phyloP scores from a whole-genome alignment of 192 early-diverging fungal species.

The Allomyces macrogynus region DNA sequence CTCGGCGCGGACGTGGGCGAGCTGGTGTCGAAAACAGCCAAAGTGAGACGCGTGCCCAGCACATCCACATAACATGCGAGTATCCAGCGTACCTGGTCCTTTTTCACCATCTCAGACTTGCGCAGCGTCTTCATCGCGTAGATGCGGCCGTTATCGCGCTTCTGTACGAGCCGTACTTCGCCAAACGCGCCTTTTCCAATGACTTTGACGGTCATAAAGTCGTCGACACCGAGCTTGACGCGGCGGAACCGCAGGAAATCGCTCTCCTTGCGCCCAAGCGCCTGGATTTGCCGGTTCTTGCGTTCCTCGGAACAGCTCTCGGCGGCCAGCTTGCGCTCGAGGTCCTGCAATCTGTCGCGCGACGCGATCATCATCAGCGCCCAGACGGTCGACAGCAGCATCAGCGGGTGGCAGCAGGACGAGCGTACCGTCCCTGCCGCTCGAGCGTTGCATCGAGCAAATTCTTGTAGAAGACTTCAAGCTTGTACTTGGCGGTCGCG shows the following conservation, averaged over 20 bases:
- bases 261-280: conserved; percentile 70
- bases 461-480: conserved; percentile 84
- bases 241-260: conserved; percentile 82
- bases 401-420: neutral
- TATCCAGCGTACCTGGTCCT: conserved; percentile 46
- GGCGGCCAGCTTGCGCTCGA: conserved; percentile 48
- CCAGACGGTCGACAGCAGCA: neutral
- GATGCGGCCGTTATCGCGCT: conserved; percentile 87
- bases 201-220: conserved; percentile 90
- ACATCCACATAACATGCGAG: neutral
- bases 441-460: conserved; percentile 77
- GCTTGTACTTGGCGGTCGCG: conserved; percentile 67
- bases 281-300: conserved; percentile 59
- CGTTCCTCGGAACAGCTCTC: conserved; percentile 73
- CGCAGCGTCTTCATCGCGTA: conserved; percentile 95
- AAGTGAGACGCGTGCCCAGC: neutral
- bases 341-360: conserved; percentile 21
- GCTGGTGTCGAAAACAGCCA: conserved; percentile 14
- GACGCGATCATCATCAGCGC: neutral
- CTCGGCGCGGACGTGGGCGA: conserved; percentile 95
- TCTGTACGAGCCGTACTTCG: conserved; percentile 93
- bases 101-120: conserved; percentile 96
- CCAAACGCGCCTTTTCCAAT: conserved; percentile 99
- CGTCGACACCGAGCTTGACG: conserved; percentile 70
- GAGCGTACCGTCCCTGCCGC: conserved; percentile 19